Percentiles rank a stretch among this genome's conserved stretches.
These are phyloP conservation scores for Leptodontidium sp. DNA, from an alignment of 2,329 filamentous ascomycete genomes.

Conservation along the genomic window DNA sequence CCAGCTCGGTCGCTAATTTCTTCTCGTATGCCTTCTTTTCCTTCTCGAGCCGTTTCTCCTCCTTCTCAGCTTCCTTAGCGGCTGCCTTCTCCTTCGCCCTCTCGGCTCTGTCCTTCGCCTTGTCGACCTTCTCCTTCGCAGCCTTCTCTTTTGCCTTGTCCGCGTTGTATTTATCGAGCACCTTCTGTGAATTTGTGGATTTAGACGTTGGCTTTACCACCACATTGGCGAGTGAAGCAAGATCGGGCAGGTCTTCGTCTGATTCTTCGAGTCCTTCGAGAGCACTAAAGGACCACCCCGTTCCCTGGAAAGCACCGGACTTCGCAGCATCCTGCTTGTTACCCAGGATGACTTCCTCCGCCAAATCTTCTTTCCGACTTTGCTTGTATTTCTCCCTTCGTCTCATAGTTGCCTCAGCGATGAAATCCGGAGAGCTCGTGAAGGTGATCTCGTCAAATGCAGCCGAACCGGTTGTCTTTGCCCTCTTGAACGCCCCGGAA, in stretches of 20 bases:
- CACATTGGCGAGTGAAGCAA: slow-evolving; percentile 31
- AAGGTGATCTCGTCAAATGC: slow-evolving; percentile 41
- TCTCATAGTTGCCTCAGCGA: slow-evolving; percentile 32
- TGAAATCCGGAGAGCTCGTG: slow-evolving; percentile 44
- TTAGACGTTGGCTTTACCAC: background rate
- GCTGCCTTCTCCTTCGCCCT: slow-evolving; percentile 34
- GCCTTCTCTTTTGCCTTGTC: slow-evolving; percentile 27
- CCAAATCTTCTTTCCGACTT: slow-evolving; percentile 26
- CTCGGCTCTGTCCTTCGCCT: slow-evolving; percentile 32
- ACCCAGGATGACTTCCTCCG: slow-evolving; percentile 25
- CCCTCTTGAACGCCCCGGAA: slow-evolving; percentile 46
- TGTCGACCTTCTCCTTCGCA: slow-evolving; percentile 33
- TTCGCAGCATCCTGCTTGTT: background rate
- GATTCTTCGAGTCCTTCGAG: slow-evolving; percentile 9
- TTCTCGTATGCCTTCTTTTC: slow-evolving; percentile 70
- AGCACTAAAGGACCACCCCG: background rate
- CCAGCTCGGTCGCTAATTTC: slow-evolving; percentile 69
- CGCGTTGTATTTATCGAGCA: slow-evolving; percentile 24
- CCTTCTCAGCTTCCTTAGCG: slow-evolving; percentile 51
- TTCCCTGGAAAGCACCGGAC: background rate
- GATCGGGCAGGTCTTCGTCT: slow-evolving; percentile 8
- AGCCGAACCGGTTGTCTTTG: slow-evolving; percentile 44
- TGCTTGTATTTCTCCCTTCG: slow-evolving; percentile 29
- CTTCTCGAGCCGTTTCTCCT: slow-evolving; percentile 66
- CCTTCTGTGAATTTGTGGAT: slow-evolving; percentile 18